These are phyloP conservation scores for Solanum aculeatissimum DNA, from an alignment of 305 asterid genomes.

Conservation along the genomic window DNA sequence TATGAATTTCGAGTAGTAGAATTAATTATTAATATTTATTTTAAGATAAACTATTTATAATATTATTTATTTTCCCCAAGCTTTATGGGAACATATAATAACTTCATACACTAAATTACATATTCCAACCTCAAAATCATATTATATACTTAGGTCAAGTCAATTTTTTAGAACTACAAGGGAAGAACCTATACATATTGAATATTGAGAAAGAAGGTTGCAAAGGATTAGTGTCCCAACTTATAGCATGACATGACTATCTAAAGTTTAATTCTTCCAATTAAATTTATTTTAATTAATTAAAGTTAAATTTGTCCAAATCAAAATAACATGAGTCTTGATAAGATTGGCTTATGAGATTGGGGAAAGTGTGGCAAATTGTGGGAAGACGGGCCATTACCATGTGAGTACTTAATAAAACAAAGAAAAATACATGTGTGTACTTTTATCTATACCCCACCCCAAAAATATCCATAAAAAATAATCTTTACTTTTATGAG, in stretches of 20 bases:
- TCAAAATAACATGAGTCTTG: neutral
- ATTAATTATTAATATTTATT: neutral
- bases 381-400: slow-evolving; percentile 6
- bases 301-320: neutral
- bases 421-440: neutral
- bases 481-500: neutral
- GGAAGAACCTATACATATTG: neutral
- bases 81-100: neutral
- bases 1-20: neutral
- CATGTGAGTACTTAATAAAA: neutral
- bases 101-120: neutral
- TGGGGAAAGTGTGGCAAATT: neutral
- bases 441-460: neutral
- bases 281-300: neutral
- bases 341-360: neutral
- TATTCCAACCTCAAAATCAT: neutral
- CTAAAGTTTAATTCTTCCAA: neutral
- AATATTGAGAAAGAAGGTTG: neutral
- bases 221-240: neutral
- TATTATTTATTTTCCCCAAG: neutral
- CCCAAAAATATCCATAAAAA: neutral
- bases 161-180: neutral
- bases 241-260: neutral
- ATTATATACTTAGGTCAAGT: neutral
- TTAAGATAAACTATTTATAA: neutral